phyloP scores from a whole-genome alignment of 176 grass and related monocot genomes.

The Puya raimondii region DNA sequence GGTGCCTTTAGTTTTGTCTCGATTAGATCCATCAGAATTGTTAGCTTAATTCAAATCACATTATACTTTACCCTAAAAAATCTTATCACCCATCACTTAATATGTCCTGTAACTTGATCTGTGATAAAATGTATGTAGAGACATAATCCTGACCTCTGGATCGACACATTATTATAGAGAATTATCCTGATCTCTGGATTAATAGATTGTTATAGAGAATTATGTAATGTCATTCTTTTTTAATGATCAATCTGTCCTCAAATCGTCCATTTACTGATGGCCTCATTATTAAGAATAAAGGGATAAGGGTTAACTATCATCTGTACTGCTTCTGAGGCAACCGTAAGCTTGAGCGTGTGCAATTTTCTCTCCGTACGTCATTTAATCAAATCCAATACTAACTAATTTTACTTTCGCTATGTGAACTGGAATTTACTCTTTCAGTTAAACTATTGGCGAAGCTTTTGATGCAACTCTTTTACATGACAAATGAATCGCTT shows the following conservation, averaged over 20 bases:
- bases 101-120: not conserved
- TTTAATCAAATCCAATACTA: not conserved
- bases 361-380: not conserved
- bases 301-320: too few relatives aligned
- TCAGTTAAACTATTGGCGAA: not conserved
- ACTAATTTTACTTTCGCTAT: conserved; percentile 9
- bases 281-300: too few relatives aligned
- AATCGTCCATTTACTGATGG: too few relatives aligned
- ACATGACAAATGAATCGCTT: not conserved
- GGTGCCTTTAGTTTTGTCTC: too few relatives aligned
- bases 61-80: not conserved
- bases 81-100: not conserved
- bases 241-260: too few relatives aligned
- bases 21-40: too few relatives aligned
- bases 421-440: not conserved
- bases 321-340: too few relatives aligned
- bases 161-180: not conserved
- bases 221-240: too few relatives aligned
- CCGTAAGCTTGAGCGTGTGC: not conserved
- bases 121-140: not conserved
- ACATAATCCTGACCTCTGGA: not conserved
- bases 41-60: not conserved
- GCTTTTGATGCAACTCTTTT: not conserved
- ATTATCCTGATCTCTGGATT: not conserved
- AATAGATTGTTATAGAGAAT: too few relatives aligned